Percentiles rank a stretch among this genome's conserved stretches.
Evolutionary conservation across 2,329 filamentous ascomycete species (phyloP).

Genomic region (Penicillium sp.): DNA sequence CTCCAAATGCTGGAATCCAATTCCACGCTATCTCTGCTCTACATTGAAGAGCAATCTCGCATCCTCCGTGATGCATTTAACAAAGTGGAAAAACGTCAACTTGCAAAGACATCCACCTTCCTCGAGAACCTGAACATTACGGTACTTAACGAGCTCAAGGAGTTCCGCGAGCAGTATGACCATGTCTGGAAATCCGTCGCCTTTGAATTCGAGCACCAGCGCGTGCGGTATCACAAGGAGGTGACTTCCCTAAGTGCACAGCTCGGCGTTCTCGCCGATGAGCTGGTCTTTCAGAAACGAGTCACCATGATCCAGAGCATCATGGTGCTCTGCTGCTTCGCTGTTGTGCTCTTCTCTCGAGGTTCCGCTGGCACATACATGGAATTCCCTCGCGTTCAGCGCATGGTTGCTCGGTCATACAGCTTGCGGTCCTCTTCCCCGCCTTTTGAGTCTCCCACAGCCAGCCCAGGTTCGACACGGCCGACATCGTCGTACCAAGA

Average conservation of each 20-base stretch:
- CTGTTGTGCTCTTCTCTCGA: slow-evolving; percentile 76
- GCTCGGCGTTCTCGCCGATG: slow-evolving; percentile 88
- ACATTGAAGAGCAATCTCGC: slow-evolving; percentile 93
- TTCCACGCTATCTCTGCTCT: slow-evolving; percentile 87
- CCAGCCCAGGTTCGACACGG: slow-evolving; percentile 42
- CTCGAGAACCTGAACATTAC: slow-evolving; percentile 84
- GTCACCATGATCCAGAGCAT: slow-evolving; percentile 92
- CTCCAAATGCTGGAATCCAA: slow-evolving; percentile 90
- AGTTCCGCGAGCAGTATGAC: slow-evolving; percentile 83
- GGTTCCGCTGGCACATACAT: slow-evolving; percentile 47
- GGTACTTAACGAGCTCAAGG: slow-evolving; percentile 76
- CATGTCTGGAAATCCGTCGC: slow-evolving; percentile 96
- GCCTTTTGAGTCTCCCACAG: slow-evolving; percentile 37
- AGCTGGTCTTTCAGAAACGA: slow-evolving; percentile 79
- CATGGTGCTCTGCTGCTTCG: slow-evolving; percentile 81
- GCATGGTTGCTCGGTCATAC: slow-evolving; percentile 49
- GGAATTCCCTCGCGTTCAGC: slow-evolving; percentile 50
- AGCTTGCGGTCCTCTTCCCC: slow-evolving; percentile 44
- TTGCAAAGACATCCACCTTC: slow-evolving; percentile 79
- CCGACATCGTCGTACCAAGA: slow-evolving; percentile 35
- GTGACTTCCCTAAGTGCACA: slow-evolving; percentile 78
- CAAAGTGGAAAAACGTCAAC: slow-evolving; percentile 83
- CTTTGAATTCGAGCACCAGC: slow-evolving; percentile 84
- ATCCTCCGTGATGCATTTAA: slow-evolving; percentile 85
- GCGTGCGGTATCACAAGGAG: slow-evolving; percentile 80